phyloP scores from a whole-genome alignment of 2,329 filamentous ascomycete genomes.

The Thelonectria olida region DNA sequence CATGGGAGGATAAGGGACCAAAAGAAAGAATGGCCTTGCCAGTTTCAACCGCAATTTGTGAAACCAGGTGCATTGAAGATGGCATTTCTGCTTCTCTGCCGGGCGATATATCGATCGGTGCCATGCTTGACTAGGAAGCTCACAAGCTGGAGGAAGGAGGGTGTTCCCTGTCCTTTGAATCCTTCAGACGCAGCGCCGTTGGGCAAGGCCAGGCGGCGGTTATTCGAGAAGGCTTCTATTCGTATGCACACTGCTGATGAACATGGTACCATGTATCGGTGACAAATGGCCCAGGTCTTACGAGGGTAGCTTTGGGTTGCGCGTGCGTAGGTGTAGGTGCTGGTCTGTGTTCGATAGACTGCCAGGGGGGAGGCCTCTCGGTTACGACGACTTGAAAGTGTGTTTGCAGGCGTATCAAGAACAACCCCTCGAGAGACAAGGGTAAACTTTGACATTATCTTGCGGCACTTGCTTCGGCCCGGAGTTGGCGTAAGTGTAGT shows the following conservation, averaged over 20 bases:
- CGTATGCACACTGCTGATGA: background rate
- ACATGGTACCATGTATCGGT: constrained; percentile 2
- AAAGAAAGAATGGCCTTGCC: background rate
- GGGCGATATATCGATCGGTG: background rate
- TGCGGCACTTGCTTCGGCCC: too few relatives aligned
- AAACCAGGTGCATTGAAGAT: background rate
- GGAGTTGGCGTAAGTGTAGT: too few relatives aligned
- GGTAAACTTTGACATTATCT: too few relatives aligned
- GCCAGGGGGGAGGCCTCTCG: constrained; percentile 20
- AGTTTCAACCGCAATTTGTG: background rate
- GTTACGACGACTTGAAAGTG: background rate
- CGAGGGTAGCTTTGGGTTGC: background rate
- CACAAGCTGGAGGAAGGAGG: too few relatives aligned
- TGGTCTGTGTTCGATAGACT: background rate
- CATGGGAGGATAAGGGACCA: background rate
- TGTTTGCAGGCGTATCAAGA: background rate
- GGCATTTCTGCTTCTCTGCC: background rate
- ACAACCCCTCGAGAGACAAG: too few relatives aligned
- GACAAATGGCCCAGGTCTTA: constrained; percentile 3
- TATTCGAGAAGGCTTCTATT: constrained; percentile 20
- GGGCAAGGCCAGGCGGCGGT: background rate
- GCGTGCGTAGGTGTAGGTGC: background rate
- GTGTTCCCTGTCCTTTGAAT: background rate
- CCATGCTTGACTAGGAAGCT: background rate
- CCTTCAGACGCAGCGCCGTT: background rate